Conservation (phyloP, 495 filamentous ascomycete genomes). For the Cenococcum geophilum region DNA sequence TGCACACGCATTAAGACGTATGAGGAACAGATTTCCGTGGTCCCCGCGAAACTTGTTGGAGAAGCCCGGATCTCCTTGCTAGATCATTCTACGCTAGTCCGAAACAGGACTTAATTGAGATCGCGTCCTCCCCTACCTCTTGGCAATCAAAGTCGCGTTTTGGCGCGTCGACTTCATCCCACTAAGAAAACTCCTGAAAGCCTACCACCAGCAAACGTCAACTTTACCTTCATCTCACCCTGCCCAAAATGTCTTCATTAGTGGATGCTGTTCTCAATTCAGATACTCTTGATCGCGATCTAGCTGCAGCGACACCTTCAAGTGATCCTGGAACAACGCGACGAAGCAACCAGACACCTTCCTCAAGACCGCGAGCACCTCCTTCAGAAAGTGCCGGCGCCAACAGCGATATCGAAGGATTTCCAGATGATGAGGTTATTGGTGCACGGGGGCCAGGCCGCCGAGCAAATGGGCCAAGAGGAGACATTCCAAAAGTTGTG, state of each 20-base stretch:
- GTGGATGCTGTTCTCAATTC: slow-evolving; percentile 34
- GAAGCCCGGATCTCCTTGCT: too few relatives aligned
- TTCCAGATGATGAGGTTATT: slow-evolving; percentile 60
- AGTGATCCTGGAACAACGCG: slow-evolving; percentile 35
- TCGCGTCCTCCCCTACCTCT: too few relatives aligned
- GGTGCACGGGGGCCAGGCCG: slow-evolving; percentile 50
- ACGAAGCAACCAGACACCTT: slow-evolving; percentile 35
- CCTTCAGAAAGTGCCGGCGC: slow-evolving; percentile 61
- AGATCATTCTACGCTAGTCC: neutral
- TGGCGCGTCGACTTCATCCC: slow-evolving; percentile 2
- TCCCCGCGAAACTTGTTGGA: too few relatives aligned
- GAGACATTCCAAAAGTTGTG: slow-evolving; percentile 72
- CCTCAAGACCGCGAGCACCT: slow-evolving; percentile 55
- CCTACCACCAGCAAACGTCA: neutral
- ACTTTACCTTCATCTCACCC: slow-evolving; percentile 1
- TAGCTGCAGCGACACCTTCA: slow-evolving; percentile 25
- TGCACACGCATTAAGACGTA: too few relatives aligned
- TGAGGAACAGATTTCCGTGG: too few relatives aligned
- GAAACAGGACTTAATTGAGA: neutral
- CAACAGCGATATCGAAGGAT: slow-evolving; percentile 59
- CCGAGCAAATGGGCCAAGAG: slow-evolving; percentile 54
- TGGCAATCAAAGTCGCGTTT: neutral
- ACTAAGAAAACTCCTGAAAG: neutral
- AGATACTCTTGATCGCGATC: slow-evolving; percentile 25
- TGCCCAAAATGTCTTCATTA: slow-evolving; percentile 35